Evolutionary conservation across 2,329 filamentous ascomycete species (phyloP).

Genomic region (Diaporthe helianthi): DNA sequence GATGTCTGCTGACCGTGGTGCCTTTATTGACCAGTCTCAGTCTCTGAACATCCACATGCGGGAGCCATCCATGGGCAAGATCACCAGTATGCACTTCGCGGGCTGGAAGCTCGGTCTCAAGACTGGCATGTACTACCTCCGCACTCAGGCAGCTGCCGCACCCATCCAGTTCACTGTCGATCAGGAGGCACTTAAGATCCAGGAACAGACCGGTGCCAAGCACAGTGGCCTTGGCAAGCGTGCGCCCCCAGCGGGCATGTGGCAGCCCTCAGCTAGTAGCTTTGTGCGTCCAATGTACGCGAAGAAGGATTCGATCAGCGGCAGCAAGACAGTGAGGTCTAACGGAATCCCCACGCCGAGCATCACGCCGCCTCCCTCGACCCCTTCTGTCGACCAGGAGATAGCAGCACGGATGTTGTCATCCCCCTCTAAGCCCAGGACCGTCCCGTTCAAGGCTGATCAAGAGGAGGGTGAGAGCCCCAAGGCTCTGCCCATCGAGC

Average conservation of each 20-base stretch:
- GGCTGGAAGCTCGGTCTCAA: constrained; percentile 99
- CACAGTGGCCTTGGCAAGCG: constrained; percentile 73
- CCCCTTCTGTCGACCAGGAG: constrained; percentile 50
- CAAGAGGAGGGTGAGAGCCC: constrained; percentile 79
- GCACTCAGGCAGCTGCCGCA: constrained; percentile 94
- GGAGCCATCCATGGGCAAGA: constrained; percentile 99
- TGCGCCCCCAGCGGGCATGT: constrained; percentile 62
- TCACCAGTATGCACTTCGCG: constrained; percentile 99
- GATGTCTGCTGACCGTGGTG: constrained; percentile 98
- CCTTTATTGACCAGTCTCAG: constrained; percentile 98
- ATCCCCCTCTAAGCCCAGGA: constrained; percentile 62
- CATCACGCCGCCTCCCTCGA: constrained; percentile 66
- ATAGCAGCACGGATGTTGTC: constrained; percentile 53
- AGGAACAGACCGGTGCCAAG: constrained; percentile 79
- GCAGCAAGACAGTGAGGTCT: constrained; percentile 48
- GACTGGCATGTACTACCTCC: constrained; percentile 99
- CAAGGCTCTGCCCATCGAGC: constrained; percentile 77
- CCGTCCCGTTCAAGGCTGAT: constrained; percentile 77
- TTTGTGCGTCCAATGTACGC: constrained; percentile 73
- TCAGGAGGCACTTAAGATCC: constrained; percentile 89
- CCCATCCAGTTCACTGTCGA: constrained; percentile 99
- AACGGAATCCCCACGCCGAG: constrained; percentile 75
- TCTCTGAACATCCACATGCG: constrained; percentile 99
- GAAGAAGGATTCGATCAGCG: constrained; percentile 54
- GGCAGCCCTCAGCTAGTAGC: constrained; percentile 64